Evolutionary conservation across 192 early-diverging fungal species (phyloP).

Genomic region (Coemansia sp.): DNA sequence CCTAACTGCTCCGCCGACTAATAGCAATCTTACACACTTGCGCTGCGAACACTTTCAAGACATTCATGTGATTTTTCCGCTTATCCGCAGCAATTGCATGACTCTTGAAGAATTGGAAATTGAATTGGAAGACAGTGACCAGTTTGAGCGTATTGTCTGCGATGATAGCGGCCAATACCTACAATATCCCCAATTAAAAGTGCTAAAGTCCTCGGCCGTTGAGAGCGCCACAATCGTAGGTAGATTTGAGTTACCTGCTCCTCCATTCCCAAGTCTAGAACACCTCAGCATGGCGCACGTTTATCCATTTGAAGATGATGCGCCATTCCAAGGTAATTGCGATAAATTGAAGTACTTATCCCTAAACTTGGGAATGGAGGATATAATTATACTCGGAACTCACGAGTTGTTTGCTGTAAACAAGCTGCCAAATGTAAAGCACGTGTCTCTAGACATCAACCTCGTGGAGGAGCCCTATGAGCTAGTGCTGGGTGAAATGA

Average conservation of each 20-base stretch:
- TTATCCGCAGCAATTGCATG: not conserved
- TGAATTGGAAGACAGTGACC: not conserved
- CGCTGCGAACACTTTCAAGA: not conserved
- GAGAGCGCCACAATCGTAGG: not conserved
- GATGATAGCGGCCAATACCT: not conserved
- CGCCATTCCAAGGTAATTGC: not conserved
- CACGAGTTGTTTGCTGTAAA: not conserved
- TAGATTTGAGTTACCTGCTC: not conserved
- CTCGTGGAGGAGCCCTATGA: not conserved
- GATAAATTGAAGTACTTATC: not conserved
- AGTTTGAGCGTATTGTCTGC: not conserved
- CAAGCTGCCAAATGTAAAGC: not conserved
- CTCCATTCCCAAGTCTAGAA: conserved; percentile 1
- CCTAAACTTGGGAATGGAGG: not conserved
- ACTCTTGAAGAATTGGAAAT: not conserved
- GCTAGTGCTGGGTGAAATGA: not conserved
- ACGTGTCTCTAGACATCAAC: not conserved
- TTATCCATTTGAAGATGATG: conserved; percentile 2
- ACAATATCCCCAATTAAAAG: not conserved
- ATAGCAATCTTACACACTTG: not conserved
- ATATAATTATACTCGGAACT: not conserved
- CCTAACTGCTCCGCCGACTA: not conserved
- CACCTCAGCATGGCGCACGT: not conserved
- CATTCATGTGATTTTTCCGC: not conserved
- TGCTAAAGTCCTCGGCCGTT: not conserved